Base-by-base conservation (phyloP, 345 rosid genomes). In the Balakata baccata region DNA sequence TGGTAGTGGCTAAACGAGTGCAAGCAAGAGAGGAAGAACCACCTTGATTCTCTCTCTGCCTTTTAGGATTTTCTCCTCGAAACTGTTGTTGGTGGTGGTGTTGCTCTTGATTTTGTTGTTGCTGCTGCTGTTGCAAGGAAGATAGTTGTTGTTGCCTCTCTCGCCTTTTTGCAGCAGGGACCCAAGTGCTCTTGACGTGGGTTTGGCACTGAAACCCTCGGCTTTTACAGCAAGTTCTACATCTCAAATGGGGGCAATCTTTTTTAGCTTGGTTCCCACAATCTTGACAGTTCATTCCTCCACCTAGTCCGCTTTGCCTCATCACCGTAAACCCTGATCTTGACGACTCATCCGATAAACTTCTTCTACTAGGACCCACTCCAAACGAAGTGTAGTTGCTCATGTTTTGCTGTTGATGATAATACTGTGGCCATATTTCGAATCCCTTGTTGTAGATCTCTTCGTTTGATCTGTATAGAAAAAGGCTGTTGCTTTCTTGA, bases 201-300 rank as follows among this genome's bases (percentile, higher is more conserved):
- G 98, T 94, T 25, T 79, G 86, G 81, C 99, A 95, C 76, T 86
- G 89, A 76, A 89, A 89, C 80, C 98, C 99, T 78, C 97, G 94
- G 87, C 98, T 95, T 76, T 95, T 95, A 71, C 99, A 95, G 73
- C 99, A 95, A 79, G 98, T 90, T 74, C 99, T 83, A 88, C 99
- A 95, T 79, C 99, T 87, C 92, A 86, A 47, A 78, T 92, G 90
- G 16, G 70, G 9, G 75, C 98, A 94, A 78, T 94, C 98, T 79
- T 92, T 94, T 84, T 94, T 94, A 11, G 98, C 95, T 85, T 92
- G 97, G 80, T 94, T 92, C 22, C 98, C 98, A 70, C 98, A 94
- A 49, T 94, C 98, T 72, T 90, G 97, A 72, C 98, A 92, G 73
- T 92, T 94, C 86, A 92, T 92, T 41, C 97, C 96, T 80, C 91